Conservation (phyloP, 805 yeast species). For the Kregervanrija pseudodelftensis region DNA sequence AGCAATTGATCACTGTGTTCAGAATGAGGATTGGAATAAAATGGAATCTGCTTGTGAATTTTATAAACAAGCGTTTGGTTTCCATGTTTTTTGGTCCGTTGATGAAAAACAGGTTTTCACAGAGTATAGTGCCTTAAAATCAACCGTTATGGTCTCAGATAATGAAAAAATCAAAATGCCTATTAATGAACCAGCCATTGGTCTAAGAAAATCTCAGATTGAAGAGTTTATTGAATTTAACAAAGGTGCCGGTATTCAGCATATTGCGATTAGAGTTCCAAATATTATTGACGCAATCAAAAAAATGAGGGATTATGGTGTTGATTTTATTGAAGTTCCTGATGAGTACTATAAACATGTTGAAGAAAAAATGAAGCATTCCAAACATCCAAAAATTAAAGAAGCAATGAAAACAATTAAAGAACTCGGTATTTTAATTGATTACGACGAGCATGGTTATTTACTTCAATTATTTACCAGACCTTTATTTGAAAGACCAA, state of each 20-base stretch:
- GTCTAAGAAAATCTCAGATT: slow-evolving; percentile 62
- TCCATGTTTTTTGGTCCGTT: slow-evolving; percentile 78
- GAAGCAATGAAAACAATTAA: slow-evolving; percentile 48
- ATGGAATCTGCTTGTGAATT: slow-evolving; percentile 52
- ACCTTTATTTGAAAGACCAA: slow-evolving; percentile 73
- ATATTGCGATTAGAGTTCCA: slow-evolving; percentile 61
- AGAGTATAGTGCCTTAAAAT: slow-evolving; percentile 57
- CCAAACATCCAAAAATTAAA: slow-evolving; percentile 34
- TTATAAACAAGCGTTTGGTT: slow-evolving; percentile 60
- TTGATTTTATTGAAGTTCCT: slow-evolving; percentile 61
- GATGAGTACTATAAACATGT: slow-evolving; percentile 48
- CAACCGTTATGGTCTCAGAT: slow-evolving; percentile 69
- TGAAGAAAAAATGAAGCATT: slow-evolving; percentile 32
- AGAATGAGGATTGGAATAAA: slow-evolving; percentile 64
- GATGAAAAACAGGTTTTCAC: slow-evolving; percentile 74
- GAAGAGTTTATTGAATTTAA: slow-evolving; percentile 74
- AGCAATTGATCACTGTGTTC: slow-evolving; percentile 73
- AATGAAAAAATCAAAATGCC: slow-evolving; percentile 70
- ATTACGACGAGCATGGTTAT: slow-evolving; percentile 73
- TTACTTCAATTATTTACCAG: slow-evolving; percentile 73
- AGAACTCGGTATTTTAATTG: slow-evolving; percentile 57
- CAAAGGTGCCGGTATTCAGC: slow-evolving; percentile 82
- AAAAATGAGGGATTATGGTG: slow-evolving; percentile 52
- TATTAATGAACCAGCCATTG: slow-evolving; percentile 75
- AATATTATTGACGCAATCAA: slow-evolving; percentile 53